Evolutionary conservation across 495 filamentous ascomycete species (phyloP).

Genomic region (Lasiosphaeria miniovina): DNA sequence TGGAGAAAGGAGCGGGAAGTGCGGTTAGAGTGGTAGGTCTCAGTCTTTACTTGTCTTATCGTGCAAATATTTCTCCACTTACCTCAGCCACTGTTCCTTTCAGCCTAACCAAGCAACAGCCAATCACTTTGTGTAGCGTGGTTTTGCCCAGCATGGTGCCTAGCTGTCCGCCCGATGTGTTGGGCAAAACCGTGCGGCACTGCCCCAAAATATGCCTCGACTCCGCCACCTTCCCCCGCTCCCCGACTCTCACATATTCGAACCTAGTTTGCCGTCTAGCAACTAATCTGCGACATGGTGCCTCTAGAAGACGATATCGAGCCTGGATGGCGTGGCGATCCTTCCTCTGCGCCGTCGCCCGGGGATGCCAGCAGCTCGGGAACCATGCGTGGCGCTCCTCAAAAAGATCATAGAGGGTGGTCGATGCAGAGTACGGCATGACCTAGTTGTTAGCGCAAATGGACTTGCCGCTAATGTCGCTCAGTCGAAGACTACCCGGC

Average conservation of each 20-base stretch:
- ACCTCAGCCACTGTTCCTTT: background rate
- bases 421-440: background rate
- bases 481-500: constrained; percentile 33
- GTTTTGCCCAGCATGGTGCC: background rate
- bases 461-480: background rate
- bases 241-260: background rate
- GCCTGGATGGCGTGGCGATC: background rate
- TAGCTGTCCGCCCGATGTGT: background rate
- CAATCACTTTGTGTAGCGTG: background rate
- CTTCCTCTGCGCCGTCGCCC: background rate
- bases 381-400: background rate
- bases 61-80: background rate
- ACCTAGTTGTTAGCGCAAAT: background rate
- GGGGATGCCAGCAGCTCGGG: background rate
- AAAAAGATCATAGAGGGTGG: background rate
- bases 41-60: background rate
- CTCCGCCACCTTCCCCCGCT: background rate
- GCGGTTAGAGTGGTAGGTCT: background rate
- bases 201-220: background rate
- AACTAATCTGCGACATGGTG: background rate
- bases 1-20: background rate
- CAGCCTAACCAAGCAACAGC: background rate
- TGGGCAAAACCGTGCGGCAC: background rate
- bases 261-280: background rate
- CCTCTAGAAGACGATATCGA: background rate